phyloP scores from a whole-genome alignment of 176 grass and related monocot genomes.

The Poa pratensis region DNA sequence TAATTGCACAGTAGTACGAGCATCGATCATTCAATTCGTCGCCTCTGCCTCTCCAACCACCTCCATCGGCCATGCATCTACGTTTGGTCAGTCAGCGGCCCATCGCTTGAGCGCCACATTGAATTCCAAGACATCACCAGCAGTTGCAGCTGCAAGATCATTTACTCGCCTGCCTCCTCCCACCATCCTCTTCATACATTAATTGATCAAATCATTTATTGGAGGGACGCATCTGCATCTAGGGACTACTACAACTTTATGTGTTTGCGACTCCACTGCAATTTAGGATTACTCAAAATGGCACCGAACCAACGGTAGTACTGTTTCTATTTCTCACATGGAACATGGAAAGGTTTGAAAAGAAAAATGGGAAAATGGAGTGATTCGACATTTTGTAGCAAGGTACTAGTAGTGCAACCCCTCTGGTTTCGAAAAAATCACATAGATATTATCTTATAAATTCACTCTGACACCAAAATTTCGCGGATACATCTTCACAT shows the following conservation, averaged over 20 bases:
- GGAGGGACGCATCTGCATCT: background rate
- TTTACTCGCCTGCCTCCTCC: conserved; percentile 18
- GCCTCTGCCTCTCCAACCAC: conserved; percentile 4
- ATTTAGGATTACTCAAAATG: background rate
- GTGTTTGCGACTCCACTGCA: background rate
- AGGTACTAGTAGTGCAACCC: too few relatives aligned
- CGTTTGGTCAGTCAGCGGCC: background rate
- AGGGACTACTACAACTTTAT: background rate
- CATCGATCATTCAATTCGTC: background rate
- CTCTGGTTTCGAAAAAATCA: too few relatives aligned
- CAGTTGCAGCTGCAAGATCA: conserved; percentile 22
- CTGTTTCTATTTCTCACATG: background rate
- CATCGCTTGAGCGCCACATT: background rate
- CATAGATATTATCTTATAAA: too few relatives aligned
- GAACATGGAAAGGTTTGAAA: too few relatives aligned
- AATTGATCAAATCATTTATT: background rate
- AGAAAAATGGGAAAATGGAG: background rate
- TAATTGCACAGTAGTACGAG: background rate
- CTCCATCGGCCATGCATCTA: background rate
- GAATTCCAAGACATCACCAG: background rate
- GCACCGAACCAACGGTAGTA: background rate
- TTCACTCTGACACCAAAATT: too few relatives aligned
- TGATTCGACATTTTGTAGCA: too few relatives aligned
- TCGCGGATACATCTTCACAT: too few relatives aligned
- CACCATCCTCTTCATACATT: conserved; percentile 18